Evolutionary conservation across 2,329 filamentous ascomycete species (phyloP), one percentile per base, ranked within the genome.

Genomic region (Hypoxylon sp.): DNA sequence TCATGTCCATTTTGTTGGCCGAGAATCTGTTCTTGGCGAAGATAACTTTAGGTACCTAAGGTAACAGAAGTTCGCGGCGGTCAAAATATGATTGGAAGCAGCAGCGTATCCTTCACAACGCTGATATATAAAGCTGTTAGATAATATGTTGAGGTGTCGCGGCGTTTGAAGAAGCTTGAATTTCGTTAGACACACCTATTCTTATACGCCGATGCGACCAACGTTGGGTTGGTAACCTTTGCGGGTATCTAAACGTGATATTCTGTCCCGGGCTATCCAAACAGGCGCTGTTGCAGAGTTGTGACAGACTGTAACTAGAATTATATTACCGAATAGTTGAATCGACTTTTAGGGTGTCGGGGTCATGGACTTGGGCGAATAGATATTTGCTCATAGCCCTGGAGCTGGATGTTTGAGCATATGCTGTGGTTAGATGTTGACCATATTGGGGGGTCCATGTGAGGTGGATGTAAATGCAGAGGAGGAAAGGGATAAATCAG

Each of bases 1-100:
- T 58, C 68, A 70, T 70, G 19, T 60, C 65, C 62, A 70, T 70
- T 30, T 61, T 59, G 49, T 6, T 10, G 10, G 1, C n/a, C 5
- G 11, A 25, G 11, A 17, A 62, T 13, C 19, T 4, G 3, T 17
- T 25, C 11, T 51, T 17, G 34, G 17, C 9, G 23, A 9, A 17
- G 11, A 25, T 50, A 30, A 30, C 28, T 7, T 7, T 25, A 25
- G 25, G 6, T 3, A 6, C 3, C 4, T n/a, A n/a, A 19, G n/a
- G 1, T 5, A 13, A 41, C 14, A 17, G 14, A 48, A 23, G 13
- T 43, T 5, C 17, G 5, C 11, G 25, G 2, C 10, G 13, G 5
- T 28, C 6, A 38, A 36, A 21, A 25, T 14, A 50, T 5, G 30
- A 41, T 32, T 32, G 23, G 32, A 45, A 28, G 17, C 9, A 56